Base-by-base conservation (phyloP, 495 filamentous ascomycete genomes). In the Tuber brumale region DNA sequence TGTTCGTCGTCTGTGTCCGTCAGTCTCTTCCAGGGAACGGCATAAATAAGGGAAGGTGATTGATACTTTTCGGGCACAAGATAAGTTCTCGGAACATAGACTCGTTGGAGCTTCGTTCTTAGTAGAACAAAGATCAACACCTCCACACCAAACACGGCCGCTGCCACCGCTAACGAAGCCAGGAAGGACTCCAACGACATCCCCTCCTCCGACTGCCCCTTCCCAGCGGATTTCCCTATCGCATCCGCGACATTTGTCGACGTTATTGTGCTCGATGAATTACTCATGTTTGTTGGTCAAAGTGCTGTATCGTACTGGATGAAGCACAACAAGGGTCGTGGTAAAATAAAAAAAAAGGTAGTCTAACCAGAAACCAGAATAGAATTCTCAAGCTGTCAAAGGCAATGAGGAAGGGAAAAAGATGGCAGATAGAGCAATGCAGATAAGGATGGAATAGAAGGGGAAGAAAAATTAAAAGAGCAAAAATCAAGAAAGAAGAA, bases 11-110 rank as follows among this genome's bases (percentile, higher is more conserved):
- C 81, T 83, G 44, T 76, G 16, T 37, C 35, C 69, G 37, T 79
- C 66, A 80, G 45, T 42, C 27, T 1, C 51, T 31, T 31, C 7
- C 27, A 48, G 31, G 44, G 9, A 48, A 72, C 45, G 39, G 31
- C 8, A 48, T 41, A 21, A 23, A 41, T 37, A 70, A 66, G n/a
- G 16, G 16, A 48, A 70, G 39, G 77, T 92, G 90, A 85, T 95
- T 92, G 89, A 85, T 95, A 93, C 84, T 91, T 90, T 84, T 96
- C 92, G 19, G 94, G 92, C 10, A 97, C 95, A 27, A 97, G 88
- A 82, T 93, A 97, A 14, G 94, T 96, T 85, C 94, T 91, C 0
- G 94, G 94, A 90, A 85, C 95, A 91, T 96, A 97, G 80, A 97
- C 95, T 77, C 94, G 89, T 3, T 89, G 89, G 66, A 97, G 84